Evolutionary conservation across 1,284 basidiomycete genomes (phyloP).

Genomic region (Sporisorium iseilematis-ciliati): DNA sequence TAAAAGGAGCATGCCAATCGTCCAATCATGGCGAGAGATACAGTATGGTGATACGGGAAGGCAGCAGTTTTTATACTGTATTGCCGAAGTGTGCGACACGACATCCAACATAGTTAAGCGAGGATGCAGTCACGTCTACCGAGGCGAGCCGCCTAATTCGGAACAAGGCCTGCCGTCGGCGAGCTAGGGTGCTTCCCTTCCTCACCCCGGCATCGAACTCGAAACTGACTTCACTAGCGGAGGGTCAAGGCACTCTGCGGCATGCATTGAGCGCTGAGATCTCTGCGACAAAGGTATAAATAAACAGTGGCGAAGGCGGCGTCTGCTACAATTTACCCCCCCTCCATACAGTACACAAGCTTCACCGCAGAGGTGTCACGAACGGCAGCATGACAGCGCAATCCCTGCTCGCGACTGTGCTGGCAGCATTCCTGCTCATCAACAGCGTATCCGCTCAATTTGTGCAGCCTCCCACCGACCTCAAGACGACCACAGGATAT

Average conservation of each 20-base stretch:
- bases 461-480: conserved; percentile 34
- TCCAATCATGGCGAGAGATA: background rate
- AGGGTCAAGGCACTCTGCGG: background rate
- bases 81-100: too few species aligned
- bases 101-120: background rate
- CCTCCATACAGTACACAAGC: background rate
- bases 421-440: conserved; percentile 9
- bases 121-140: background rate
- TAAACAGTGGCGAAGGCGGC: background rate
- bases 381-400: background rate
- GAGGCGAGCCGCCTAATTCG: background rate
- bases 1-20: too few species aligned
- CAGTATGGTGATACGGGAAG: too few species aligned
- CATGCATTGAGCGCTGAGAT: too few species aligned
- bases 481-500: conserved; percentile 31
- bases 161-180: conserved; percentile 2
- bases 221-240: background rate
- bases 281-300: conserved; percentile 1
- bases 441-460: conserved; percentile 23
- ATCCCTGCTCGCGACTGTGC: conserved; percentile 2
- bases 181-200: background rate
- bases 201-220: background rate
- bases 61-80: too few species aligned
- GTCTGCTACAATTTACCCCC: too few species aligned
- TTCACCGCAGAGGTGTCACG: too few species aligned